phyloP scores from a whole-genome alignment of 1,284 basidiomycete species.

The Exobasidium cylindrosporum region DNA sequence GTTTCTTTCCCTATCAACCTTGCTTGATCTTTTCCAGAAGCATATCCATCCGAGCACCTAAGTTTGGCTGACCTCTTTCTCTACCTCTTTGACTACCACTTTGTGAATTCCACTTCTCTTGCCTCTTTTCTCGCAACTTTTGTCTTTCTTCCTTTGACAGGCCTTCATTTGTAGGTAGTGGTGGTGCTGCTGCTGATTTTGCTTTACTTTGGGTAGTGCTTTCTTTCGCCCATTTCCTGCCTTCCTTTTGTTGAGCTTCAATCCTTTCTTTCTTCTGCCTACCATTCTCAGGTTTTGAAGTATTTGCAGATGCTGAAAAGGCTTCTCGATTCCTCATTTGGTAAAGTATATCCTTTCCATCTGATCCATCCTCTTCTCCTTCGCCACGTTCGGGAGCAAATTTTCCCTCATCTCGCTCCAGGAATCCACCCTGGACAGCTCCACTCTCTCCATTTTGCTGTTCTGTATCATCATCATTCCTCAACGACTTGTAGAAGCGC shows the following conservation, averaged over 20 bases:
- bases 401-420: constrained; percentile 24
- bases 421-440: too few species aligned
- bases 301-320: background rate
- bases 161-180: constrained; percentile 6
- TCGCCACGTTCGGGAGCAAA: constrained; percentile 35
- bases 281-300: background rate
- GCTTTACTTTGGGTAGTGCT: background rate
- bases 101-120: constrained; percentile 45
- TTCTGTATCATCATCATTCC: constrained; percentile 11
- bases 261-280: background rate
- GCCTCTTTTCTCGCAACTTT: constrained; percentile 27
- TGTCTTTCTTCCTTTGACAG: constrained; percentile 6
- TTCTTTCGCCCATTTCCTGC: constrained; percentile 22
- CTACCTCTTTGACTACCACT: constrained; percentile 40
- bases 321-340: background rate
- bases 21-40: constrained; percentile 50
- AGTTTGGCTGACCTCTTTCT: constrained; percentile 48
- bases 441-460: constrained; percentile 2
- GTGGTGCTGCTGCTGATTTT: background rate
- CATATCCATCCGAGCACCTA: constrained; percentile 49
- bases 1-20: background rate
- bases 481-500: constrained; percentile 55
- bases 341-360: background rate
- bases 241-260: background rate
- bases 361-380: background rate